Evolutionary conservation across 1,284 basidiomycete genomes (phyloP), one percentile per base, ranked within the genome.

Genomic region (Peniophora sp.): DNA sequence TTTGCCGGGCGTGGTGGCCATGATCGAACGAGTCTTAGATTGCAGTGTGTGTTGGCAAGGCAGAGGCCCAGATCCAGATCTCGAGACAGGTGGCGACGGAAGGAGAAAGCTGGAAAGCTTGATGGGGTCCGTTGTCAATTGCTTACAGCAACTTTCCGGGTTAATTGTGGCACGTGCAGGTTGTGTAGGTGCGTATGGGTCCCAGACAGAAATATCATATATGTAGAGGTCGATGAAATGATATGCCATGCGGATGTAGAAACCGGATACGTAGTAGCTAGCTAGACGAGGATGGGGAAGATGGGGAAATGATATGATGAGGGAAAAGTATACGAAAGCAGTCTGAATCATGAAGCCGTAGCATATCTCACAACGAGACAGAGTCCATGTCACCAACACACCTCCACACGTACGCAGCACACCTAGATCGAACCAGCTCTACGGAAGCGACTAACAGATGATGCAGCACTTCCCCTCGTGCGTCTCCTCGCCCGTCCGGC

Each of bases 401-500:
- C 27, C 27, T 12, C 12, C 12, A 5, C 27, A 8, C 35, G 32
- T 48, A 37, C 47, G 22, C n/a, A 32, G 23, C 34, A 35, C 34
- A 48, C 35, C 32, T 48, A 41, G 8, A 20, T 24, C 22, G 15
- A n/a, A 41, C 8, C n/a, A 41, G 6, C 18, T 20, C 5, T 8
- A n/a, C 37, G 37, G 5, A 41, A 41, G 43, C 14, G 49, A 20
- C 67, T 62, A 82, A 58, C 79, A 83, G 52, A 84, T 70, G 44
- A 84, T 72, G 55, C 81, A 84, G 61, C 81, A 84, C 50, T 70
- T 76, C 18, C 73, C 66, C 35, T 67, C 69, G 27, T 66, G 68
- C 34, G 63, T 41, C 22, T 47, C 52, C 6, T 55, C 55, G 34
- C 23, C 46, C 17, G 57, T 55, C 3, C 55, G 53, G 11, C 53